These are phyloP conservation scores for Anthracocystis walkeri DNA, from an alignment of 1,284 basidiomycete genomes.

Conservation along the genomic window DNA sequence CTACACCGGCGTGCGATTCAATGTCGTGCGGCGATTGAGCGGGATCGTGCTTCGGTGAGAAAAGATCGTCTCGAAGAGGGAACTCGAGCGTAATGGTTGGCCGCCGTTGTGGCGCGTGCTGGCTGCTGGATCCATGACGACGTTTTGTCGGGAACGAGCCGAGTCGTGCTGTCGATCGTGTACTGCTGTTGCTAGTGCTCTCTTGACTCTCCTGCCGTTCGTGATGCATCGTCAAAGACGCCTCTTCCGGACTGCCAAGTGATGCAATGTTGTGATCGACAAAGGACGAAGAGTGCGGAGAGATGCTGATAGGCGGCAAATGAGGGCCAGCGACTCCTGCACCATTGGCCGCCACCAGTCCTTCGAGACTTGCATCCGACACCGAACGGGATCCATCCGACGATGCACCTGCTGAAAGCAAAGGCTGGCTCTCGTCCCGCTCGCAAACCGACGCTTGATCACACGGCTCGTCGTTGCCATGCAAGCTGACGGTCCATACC, in stretches of 20 bases:
- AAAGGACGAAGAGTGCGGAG: conserved; percentile 28
- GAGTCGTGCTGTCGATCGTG: conserved; percentile 10
- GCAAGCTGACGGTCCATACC: conserved; percentile 83
- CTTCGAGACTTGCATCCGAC: conserved; percentile 27
- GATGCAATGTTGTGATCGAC: conserved; percentile 34
- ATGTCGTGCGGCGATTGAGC: conserved; percentile 4
- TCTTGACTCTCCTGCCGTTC: conserved; percentile 3
- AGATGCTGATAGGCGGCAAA: conserved; percentile 38
- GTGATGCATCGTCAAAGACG: conserved; percentile 22
- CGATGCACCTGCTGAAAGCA: conserved; percentile 19
- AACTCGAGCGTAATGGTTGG: conserved; percentile 56
- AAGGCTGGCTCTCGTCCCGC: conserved; percentile 20
- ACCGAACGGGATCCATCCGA: conserved; percentile 9
- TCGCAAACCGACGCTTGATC: conserved; percentile 19
- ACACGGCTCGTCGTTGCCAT: conserved; percentile 35
- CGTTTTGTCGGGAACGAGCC: conserved; percentile 18
- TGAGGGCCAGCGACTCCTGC: conserved; percentile 57
- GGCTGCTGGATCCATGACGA: conserved; percentile 10
- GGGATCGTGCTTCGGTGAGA: conserved; percentile 27
- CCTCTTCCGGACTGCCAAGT: conserved; percentile 31
- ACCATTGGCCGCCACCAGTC: conserved; percentile 43
- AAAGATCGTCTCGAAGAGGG: conserved; percentile 37
- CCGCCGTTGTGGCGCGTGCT: conserved; percentile 17
- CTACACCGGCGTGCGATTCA: conserved; percentile 10
- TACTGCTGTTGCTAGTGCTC: conserved; percentile 7